Base-by-base conservation (phyloP, 805 yeast genomes). In the Candida vartiovaarae region DNA sequence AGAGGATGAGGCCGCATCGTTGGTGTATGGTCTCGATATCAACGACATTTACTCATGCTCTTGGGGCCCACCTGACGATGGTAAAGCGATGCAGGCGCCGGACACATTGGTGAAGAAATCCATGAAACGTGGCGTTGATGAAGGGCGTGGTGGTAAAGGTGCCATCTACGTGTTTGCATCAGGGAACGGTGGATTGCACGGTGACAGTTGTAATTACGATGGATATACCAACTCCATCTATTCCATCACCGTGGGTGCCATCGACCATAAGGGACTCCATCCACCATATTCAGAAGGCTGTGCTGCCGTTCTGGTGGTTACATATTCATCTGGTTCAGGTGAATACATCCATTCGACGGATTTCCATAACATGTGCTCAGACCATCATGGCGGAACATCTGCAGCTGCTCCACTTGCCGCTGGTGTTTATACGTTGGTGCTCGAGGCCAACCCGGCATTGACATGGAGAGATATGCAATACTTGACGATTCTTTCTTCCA, bases 351-450 rank as follows among this genome's bases (percentile, higher is more conserved):
- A 85, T 58, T 85, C 98, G 6, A 84, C 96, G 2, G 95, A 86
- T 60, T 73, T 86, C 36, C 71, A 80, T 40, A 73, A 74, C 6
- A 63, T 67, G 52, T 93, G 99, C 63, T 68, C 95, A 2, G 72
- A 72, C 33, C 62, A 54, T 26, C 99, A 93, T 62, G 96, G 97
- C 8, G 99, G 99, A 23, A 93, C 99, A 0, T 91, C 98, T 24
- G 99, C 99, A 0, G 97, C 99, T 11, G 99, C 99, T 0, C 99
- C 99, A 0, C 71, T 93, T 44, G 98, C 97, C 0, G 97, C 98
- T 0, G 99, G 98, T n/a, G 74, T 93, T 1, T 88, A 85, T 60
- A 77, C 97, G 0, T 68, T 93, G 41, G 86, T 86, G 2, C 68
- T 93, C 40, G 80, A 82, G 53, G 89, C 83, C 4, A 84, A 95